phyloP scores from a whole-genome alignment of 2,329 filamentous ascomycete species.

The Colletotrichum limetticola region DNA sequence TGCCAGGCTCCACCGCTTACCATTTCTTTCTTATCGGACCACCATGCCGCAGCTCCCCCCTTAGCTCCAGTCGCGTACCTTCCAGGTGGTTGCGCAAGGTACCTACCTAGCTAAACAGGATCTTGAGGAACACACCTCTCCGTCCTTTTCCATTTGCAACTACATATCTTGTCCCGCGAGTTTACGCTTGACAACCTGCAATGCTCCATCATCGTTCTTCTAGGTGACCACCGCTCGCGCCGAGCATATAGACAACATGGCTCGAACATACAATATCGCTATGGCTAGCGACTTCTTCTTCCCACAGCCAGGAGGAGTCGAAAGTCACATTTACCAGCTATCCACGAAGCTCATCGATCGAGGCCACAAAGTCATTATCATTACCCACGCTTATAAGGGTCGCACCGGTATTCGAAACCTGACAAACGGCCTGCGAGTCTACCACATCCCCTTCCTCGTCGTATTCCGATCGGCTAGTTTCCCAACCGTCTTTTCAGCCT shows the following conservation, averaged over 20 bases:
- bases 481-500: slow-evolving; percentile 98
- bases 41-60: neutral
- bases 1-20: slow-evolving; percentile 49
- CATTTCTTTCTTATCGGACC: slow-evolving; percentile 39
- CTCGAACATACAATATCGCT: slow-evolving; percentile 73
- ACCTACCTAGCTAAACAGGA: neutral
- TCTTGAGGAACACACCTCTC: neutral
- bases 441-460: slow-evolving; percentile 95
- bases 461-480: slow-evolving; percentile 95
- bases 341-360: slow-evolving; percentile 96
- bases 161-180: neutral
- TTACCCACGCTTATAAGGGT: slow-evolving; percentile 93
- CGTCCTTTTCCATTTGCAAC: neutral
- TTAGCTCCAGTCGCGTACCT: neutral
- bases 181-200: neutral
- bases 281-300: slow-evolving; percentile 99
- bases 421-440: slow-evolving; percentile 98
- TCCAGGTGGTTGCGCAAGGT: neutral
- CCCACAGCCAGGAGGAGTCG: slow-evolving; percentile 93
- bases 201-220: neutral
- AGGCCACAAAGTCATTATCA: slow-evolving; percentile 97
- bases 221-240: slow-evolving; percentile 14
- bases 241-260: slow-evolving; percentile 22
- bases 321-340: slow-evolving; percentile 98
- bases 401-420: slow-evolving; percentile 93